Evolutionary conservation across 2,329 filamentous ascomycete species (phyloP).

Genomic region (Aspergillus eucalypticola): DNA sequence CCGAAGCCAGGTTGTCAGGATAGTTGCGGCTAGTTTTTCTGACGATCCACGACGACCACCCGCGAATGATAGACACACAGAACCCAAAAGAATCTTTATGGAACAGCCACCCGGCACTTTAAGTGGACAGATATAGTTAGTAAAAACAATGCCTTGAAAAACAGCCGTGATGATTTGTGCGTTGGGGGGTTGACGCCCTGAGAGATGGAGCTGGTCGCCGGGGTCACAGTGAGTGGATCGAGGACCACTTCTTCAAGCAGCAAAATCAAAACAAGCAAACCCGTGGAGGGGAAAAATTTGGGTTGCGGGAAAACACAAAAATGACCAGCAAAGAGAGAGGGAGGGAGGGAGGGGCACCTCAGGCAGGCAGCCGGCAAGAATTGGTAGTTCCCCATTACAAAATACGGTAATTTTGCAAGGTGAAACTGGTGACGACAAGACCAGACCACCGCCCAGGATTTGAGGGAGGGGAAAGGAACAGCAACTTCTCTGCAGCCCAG

Average conservation of each 20-base stretch:
- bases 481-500: too few relatives aligned
- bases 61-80: background rate
- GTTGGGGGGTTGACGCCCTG: conserved; percentile 24
- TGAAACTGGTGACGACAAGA: background rate
- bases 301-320: background rate
- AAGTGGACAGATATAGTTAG: background rate
- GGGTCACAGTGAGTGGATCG: conserved; percentile 29
- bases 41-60: background rate
- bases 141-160: background rate
- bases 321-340: background rate
- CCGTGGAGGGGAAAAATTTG: conserved; percentile 18
- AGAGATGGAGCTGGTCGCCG: conserved; percentile 29
- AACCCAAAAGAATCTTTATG: conserved; percentile 5
- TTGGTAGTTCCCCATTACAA: background rate
- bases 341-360: background rate
- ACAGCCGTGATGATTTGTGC: conserved; percentile 17
- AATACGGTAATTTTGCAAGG: background rate
- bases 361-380: background rate
- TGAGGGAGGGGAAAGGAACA: too few relatives aligned
- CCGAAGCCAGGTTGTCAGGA: background rate
- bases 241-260: conserved; percentile 29
- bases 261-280: conserved; percentile 41
- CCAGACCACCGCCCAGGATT: background rate
- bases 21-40: background rate
- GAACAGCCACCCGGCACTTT: background rate